phyloP scores from a whole-genome alignment of 805 yeast genomes.

The Candida ovalis region DNA sequence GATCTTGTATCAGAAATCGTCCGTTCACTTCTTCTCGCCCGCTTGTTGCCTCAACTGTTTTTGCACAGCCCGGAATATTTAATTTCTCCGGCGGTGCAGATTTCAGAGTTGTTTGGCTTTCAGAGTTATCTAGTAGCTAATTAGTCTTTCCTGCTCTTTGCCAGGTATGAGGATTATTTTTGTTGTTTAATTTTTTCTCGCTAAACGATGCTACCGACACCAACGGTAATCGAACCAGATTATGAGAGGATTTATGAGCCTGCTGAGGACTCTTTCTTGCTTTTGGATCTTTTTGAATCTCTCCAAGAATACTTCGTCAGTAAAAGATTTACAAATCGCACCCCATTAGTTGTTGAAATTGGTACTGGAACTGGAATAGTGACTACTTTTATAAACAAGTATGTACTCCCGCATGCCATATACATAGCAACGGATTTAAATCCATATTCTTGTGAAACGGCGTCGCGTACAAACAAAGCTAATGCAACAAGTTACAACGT shows the following conservation, averaged over 20 bases:
- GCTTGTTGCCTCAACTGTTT: too few species aligned
- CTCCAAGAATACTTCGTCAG: constrained; percentile 37
- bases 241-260: constrained; percentile 88
- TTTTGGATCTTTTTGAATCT: constrained; percentile 75
- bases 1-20: too few species aligned
- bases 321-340: constrained; percentile 20
- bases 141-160: too few species aligned
- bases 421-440: constrained; percentile 76
- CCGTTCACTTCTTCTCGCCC: too few species aligned
- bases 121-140: too few species aligned
- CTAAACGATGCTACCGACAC: constrained; percentile 83
- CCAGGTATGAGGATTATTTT: too few species aligned
- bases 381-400: constrained; percentile 65
- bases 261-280: constrained; percentile 83
- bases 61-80: too few species aligned
- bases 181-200: too few species aligned
- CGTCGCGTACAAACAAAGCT: constrained; percentile 36
- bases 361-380: constrained; percentile 94
- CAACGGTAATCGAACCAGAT: constrained; percentile 52
- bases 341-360: constrained; percentile 70
- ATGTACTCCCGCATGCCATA: constrained; percentile 50
- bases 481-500: constrained; percentile 26
- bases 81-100: too few species aligned
- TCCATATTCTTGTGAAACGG: constrained; percentile 65
- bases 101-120: too few species aligned